Percentiles rank a stretch among this genome's conserved stretches.
These are phyloP conservation scores for Aschersonia sp. DNA, from an alignment of 2,329 filamentous ascomycete genomes.

Conservation along the genomic window DNA sequence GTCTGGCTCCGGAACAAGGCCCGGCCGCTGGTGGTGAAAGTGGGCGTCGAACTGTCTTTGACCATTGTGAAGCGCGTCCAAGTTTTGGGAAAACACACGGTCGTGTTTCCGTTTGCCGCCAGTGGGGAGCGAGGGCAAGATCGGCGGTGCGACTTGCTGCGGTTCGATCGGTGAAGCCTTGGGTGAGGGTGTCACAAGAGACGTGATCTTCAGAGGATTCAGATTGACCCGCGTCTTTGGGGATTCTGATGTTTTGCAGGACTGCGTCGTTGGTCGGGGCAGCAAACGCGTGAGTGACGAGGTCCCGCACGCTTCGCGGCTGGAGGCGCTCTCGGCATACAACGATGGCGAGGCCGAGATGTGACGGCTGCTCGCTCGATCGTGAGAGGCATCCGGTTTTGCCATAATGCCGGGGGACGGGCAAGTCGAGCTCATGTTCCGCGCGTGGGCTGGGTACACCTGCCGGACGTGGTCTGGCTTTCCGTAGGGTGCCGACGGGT, in stretches of 20 bases:
- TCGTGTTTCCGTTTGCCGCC: constrained; percentile 24
- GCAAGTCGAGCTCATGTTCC: constrained; percentile 14
- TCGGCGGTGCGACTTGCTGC: constrained; percentile 14
- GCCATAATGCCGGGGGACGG: constrained; percentile 12
- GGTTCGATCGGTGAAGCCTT: constrained; percentile 18
- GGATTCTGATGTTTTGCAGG: constrained; percentile 5
- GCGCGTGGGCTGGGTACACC: constrained; percentile 11
- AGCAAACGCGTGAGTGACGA: constrained; percentile 13
- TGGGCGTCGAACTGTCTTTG: constrained; percentile 21
- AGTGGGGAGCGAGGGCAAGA: constrained; percentile 11
- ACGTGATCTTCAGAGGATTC: constrained; percentile 22
- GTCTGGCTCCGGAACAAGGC: constrained; percentile 13
- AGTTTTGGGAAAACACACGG: constrained; percentile 16
- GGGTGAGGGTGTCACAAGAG: constrained; percentile 15
- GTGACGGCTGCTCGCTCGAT: constrained; percentile 18
- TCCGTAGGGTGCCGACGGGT: constrained; percentile 23
- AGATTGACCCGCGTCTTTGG: constrained; percentile 8
- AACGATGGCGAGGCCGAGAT: constrained; percentile 23
- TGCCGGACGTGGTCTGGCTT: constrained; percentile 25
- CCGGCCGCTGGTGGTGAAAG: constrained; percentile 9
- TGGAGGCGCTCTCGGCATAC: constrained; percentile 14
- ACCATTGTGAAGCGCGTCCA: constrained; percentile 19
- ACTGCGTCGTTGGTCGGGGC: constrained; percentile 11
- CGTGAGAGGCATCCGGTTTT: constrained; percentile 18
- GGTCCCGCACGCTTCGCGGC: constrained; percentile 15